Evolutionary conservation across 2,329 filamentous ascomycete genomes (phyloP).

Genomic region (Penicillium olsonii): DNA sequence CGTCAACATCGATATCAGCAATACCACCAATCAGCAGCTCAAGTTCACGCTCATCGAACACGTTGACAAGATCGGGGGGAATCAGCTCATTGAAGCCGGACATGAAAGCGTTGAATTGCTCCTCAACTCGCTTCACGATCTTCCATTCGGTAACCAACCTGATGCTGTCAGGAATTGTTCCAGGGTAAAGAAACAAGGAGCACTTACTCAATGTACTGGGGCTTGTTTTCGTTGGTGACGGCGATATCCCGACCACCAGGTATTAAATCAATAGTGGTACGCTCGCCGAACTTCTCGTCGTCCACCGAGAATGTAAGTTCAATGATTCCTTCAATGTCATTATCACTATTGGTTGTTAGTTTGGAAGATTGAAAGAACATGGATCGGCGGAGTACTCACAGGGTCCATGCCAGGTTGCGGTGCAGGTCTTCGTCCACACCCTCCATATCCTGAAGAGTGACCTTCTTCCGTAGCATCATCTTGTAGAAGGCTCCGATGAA

Average conservation of each 20-base stretch:
- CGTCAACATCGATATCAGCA: slow-evolving; percentile 98
- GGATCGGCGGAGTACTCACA: slow-evolving; percentile 51
- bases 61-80: slow-evolving; percentile 92
- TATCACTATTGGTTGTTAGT: slow-evolving; percentile 59
- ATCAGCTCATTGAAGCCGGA: slow-evolving; percentile 97
- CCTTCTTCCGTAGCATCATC: slow-evolving; percentile 95
- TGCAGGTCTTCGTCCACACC: slow-evolving; percentile 98
- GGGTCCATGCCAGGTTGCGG: slow-evolving; percentile 92
- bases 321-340: slow-evolving; percentile 91
- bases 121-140: slow-evolving; percentile 96
- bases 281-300: slow-evolving; percentile 94
- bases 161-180: background rate
- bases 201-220: slow-evolving; percentile 89
- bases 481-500: slow-evolving; percentile 99
- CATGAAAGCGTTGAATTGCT: slow-evolving; percentile 98
- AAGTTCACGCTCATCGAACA: slow-evolving; percentile 96
- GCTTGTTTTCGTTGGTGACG: slow-evolving; percentile 98
- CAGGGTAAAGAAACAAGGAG: background rate
- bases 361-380: background rate
- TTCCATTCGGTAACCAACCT: slow-evolving; percentile 97
- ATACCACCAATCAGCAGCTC: slow-evolving; percentile 97
- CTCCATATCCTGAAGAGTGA: slow-evolving; percentile 93
- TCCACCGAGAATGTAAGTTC: slow-evolving; percentile 97
- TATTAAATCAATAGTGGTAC: slow-evolving; percentile 91
- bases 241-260: slow-evolving; percentile 87